These are phyloP conservation scores for Plasmodium yoelii DNA, from an alignment of 169 alveolate species.

Conservation along the genomic window DNA sequence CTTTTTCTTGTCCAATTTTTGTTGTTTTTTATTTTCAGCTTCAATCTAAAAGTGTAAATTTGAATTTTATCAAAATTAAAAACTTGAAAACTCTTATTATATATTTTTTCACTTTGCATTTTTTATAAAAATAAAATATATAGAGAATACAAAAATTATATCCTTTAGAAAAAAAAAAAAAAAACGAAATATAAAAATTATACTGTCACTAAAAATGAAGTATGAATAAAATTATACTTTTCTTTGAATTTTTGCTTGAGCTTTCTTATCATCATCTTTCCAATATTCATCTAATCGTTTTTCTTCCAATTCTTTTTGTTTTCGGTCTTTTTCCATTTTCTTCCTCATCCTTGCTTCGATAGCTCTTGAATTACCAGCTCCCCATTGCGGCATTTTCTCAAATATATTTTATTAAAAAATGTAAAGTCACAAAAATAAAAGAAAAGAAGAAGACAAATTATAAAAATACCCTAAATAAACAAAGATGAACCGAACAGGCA, in stretches of 20 bases:
- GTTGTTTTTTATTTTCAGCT: conserved; percentile 72
- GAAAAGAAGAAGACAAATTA: conserved; percentile 2
- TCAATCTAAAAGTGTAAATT: conserved; percentile 30
- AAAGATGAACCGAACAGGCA: neutral
- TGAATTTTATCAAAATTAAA: neutral
- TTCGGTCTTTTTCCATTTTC: conserved; percentile 79
- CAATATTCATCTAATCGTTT: conserved; percentile 80
- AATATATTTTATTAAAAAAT: neutral
- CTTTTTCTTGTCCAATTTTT: conserved; percentile 57
- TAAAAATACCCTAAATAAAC: neutral
- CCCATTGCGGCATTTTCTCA: conserved; percentile 82
- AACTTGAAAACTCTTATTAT: too few relatives aligned
- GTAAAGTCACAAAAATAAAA: neutral
- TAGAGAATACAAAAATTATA: neutral
- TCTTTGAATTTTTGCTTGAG: conserved; percentile 82
- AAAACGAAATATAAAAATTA: neutral
- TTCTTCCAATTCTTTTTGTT: conserved; percentile 80
- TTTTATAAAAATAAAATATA: neutral
- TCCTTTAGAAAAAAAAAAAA: neutral
- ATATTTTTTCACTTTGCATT: neutral
- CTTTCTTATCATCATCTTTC: conserved; percentile 86
- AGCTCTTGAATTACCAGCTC: conserved; percentile 86
- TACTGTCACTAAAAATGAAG: neutral
- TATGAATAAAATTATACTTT: conserved; percentile 71
- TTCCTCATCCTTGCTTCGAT: conserved; percentile 83